These are phyloP conservation scores for Pseudohyphozyma bogoriensis DNA, from an alignment of 768 basidiomycete species.

Conservation along the genomic window DNA sequence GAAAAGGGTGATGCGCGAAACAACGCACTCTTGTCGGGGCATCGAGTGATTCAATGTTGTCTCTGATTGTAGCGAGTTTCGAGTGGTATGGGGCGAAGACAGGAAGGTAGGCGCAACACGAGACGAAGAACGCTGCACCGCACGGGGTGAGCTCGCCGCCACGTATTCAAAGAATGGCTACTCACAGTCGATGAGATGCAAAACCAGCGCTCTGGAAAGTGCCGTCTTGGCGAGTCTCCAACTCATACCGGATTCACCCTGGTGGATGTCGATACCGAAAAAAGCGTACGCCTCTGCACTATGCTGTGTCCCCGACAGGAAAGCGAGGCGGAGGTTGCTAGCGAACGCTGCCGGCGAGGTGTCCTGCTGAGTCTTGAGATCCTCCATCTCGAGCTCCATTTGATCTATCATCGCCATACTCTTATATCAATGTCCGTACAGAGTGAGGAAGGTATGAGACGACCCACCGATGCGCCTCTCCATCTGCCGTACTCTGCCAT, in stretches of 20 bases:
- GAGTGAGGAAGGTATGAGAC: too few relatives aligned
- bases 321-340: neutral
- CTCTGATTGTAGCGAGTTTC: neutral
- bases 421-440: too few relatives aligned
- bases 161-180: too few relatives aligned
- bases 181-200: constrained; percentile 17
- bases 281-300: neutral
- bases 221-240: constrained; percentile 4
- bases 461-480: neutral
- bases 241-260: neutral
- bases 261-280: neutral
- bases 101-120: constrained; percentile 20
- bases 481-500: neutral
- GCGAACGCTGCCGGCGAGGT: neutral
- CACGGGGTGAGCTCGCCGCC: neutral
- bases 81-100: constrained; percentile 7
- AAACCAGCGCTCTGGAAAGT: neutral
- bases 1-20: neutral
- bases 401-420: too few relatives aligned
- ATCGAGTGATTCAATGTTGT: constrained; percentile 10
- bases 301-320: neutral
- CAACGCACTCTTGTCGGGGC: neutral
- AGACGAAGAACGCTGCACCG: constrained; percentile 10
- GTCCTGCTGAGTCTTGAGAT: too few relatives aligned
- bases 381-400: too few relatives aligned